A percentile compares a stretch with the other conserved stretches of the same genome.
These are phyloP conservation scores for Komagataea norvegica DNA, from an alignment of 1,139 yeast species.

Conservation along the genomic window DNA sequence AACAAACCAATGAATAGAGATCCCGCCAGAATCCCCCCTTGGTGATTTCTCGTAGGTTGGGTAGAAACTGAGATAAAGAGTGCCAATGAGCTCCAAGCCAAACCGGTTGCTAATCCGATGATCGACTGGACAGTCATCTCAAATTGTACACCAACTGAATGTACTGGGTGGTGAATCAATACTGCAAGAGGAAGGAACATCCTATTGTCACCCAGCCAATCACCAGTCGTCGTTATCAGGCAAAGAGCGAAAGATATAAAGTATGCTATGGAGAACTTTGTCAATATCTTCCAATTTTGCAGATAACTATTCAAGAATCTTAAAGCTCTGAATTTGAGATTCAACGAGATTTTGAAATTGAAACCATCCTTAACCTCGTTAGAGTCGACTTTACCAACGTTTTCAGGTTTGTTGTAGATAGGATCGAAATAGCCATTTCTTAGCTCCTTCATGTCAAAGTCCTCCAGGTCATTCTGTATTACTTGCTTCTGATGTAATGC, in stretches of 20 bases:
- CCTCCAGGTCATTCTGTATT: slow-evolving; percentile 27
- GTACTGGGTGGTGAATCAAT: slow-evolving; percentile 43
- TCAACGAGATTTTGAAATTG: background rate
- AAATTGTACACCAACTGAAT: slow-evolving; percentile 43
- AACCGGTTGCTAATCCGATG: slow-evolving; percentile 43
- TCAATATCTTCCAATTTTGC: slow-evolving; percentile 19
- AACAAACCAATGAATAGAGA: slow-evolving; percentile 37
- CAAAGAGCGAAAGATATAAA: slow-evolving; percentile 37
- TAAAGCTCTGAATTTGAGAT: background rate
- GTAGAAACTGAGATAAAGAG: slow-evolving; percentile 39
- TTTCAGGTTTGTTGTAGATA: slow-evolving; percentile 33
- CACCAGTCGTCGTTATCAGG: slow-evolving; percentile 33
- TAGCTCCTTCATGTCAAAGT: slow-evolving; percentile 37
- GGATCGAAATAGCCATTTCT: slow-evolving; percentile 48
- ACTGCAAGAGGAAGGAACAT: slow-evolving; percentile 39
- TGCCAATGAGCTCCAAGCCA: slow-evolving; percentile 42
- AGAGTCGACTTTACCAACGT: slow-evolving; percentile 6
- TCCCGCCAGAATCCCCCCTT: slow-evolving; percentile 43
- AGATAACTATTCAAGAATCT: slow-evolving; percentile 1
- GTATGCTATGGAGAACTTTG: slow-evolving; percentile 39
- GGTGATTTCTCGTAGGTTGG: slow-evolving; percentile 36
- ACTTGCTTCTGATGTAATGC: slow-evolving; percentile 18
- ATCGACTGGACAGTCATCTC: slow-evolving; percentile 40
- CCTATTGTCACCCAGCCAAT: slow-evolving; percentile 39
- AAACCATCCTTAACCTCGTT: background rate